Evolutionary conservation across 371 early-diverging fungal genomes (phyloP), one percentile per base, ranked within the genome.

Genomic region (Zychaea mexicana): DNA sequence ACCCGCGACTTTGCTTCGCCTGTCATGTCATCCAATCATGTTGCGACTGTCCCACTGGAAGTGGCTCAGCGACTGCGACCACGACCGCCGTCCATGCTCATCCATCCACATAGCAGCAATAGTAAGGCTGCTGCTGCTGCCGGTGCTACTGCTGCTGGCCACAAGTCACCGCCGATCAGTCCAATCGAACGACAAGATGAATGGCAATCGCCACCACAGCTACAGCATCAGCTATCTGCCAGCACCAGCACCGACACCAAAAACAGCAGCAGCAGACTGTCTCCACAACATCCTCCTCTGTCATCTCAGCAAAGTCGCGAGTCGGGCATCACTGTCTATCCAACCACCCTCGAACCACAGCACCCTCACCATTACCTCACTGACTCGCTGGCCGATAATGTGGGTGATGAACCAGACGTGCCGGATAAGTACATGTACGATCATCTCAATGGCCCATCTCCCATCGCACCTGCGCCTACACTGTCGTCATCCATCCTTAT

Each of bases 61-160:
- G 81, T 84, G 0, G 90, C 90, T 17, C 83, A 82, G 15, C 77
- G 82, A 54, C 72, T 86, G 83, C 69, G 79, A 10, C 90, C 90
- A 10, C 81, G 90, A 19, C 88, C 90, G 15, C 88, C 90, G 30
- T 86, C 86, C 2, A 67, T 82, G 27, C 56, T 82, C 46, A 73
- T 65, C 60, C 49, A 49, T 24, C 49, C 66, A 62, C 61, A 72
- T n/a, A n/a, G 65, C 58, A 65, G 46, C 19, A 32, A 61, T 42
- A n/a, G 42, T 42, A 42, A 42, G n/a, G 17, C 52, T n/a, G n/a
- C n/a, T n/a, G n/a, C n/a, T n/a, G n/a, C n/a, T n/a, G n/a, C n/a
- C n/a, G n/a, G n/a, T n/a, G n/a, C n/a, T n/a, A n/a, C n/a, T n/a
- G n/a, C n/a, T n/a, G n/a, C n/a, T n/a, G 12, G 26, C 60, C 27